Percentiles rank a stretch among this genome's conserved stretches.
These are phyloP conservation scores for Verticillium longisporum DNA, from an alignment of 2,329 filamentous ascomycete species.

Conservation along the genomic window DNA sequence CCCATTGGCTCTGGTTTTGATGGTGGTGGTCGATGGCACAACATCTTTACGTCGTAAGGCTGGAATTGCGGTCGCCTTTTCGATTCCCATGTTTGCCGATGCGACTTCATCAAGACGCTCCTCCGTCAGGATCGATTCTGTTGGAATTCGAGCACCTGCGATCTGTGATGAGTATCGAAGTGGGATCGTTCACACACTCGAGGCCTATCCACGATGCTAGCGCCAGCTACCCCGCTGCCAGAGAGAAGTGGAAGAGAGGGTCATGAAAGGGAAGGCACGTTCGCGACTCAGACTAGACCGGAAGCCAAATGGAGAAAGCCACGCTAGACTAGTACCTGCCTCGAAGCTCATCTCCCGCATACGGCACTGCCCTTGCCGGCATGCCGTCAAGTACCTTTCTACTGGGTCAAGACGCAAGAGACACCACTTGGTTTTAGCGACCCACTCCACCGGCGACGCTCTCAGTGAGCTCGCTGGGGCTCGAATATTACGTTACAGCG, in stretches of 20 bases:
- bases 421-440: background rate
- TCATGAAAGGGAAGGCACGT: background rate
- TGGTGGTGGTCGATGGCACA: background rate
- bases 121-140: too few relatives aligned
- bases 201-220: background rate
- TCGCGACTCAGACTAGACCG: background rate
- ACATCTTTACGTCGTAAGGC: background rate
- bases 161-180: too few relatives aligned
- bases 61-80: background rate
- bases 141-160: too few relatives aligned
- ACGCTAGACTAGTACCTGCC: background rate
- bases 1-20: background rate
- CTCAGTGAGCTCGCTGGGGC: background rate
- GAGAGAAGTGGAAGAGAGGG: background rate
- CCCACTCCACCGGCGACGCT: background rate
- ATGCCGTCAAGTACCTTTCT: background rate
- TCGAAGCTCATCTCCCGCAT: background rate
- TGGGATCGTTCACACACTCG: too few relatives aligned
- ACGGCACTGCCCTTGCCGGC: background rate
- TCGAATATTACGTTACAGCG: constrained; percentile 12
- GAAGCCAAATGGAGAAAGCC: background rate
- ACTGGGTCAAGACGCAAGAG: background rate
- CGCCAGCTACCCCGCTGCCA: background rate
- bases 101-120: too few relatives aligned
- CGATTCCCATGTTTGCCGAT: too few relatives aligned